Base-by-base conservation (phyloP, 371 early-diverging fungal species). In the Mortierella sp. region DNA sequence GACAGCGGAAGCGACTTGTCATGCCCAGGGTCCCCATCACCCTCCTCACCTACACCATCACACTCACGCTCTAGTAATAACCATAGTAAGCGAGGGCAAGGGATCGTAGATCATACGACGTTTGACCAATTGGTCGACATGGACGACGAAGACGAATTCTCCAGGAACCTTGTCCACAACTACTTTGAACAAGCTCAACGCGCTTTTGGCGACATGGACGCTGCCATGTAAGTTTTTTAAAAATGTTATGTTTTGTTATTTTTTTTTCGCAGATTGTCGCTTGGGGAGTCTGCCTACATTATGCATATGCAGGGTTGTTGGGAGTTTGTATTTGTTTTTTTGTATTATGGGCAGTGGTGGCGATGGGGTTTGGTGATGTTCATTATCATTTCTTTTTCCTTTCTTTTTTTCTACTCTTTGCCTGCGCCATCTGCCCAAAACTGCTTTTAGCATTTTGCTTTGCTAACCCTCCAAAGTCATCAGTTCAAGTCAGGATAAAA, bases 71-170 rank as follows among this genome's bases (percentile, higher is more conserved):
- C 48, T 55, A 47, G 77, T 10, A 31, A 48, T 38, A 26, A 60
- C 54, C 11, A 48, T 31, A 26, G 70, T 7, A 2, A 44, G 34
- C 6, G 52, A 55, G 81, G 76, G 34, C 89, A 92, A 24, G 95
- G 92, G 45, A 90, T 96, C 71, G 91, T 96, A 80, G 96, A 96
- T 82, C 91, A 93, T 79, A 82, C 79, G 71, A 93, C 93, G 10
- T 96, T 96, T 88, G 94, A 95, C 70, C 96, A 96, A 83, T 84
- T 96, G 31, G 83, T 96, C 75, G 96, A 95, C 68, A 95, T 95
- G 68, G 95, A 95, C 73, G 96, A 94, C 28, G 94, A 95, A 38
- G 92, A 92, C 82, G 93, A 91, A 65, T 96, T 96, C 82, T 94
- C 94, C 68, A 90, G 91, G 77, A 91, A 91, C 38, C 90, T 96